Evolutionary conservation across 2,329 filamentous ascomycete genomes (phyloP).

Genomic region (Ophiognomonia clavigignenti-juglandacearum): DNA sequence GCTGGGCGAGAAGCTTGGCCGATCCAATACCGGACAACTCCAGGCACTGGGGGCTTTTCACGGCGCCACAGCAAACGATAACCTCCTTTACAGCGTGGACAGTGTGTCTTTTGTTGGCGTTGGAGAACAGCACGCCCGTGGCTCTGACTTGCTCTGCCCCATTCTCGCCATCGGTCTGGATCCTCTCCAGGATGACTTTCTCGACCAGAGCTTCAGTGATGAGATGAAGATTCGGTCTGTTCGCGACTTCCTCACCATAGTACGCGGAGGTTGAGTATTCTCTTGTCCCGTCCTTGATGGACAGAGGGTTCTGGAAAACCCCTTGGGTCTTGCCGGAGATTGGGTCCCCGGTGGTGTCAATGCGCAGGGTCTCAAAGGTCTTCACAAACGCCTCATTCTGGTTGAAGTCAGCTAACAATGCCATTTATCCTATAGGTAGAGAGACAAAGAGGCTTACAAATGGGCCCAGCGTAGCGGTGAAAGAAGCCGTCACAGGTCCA

Average conservation of each 20-base stretch:
- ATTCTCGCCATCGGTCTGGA: conserved; percentile 1
- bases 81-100: conserved; percentile 18
- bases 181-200: conserved; percentile 16
- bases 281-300: conserved; percentile 2
- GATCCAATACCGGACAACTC: conserved; percentile 12
- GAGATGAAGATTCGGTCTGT: conserved; percentile 9
- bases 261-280: conserved; percentile 8
- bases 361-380: not conserved
- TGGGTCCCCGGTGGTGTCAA: not conserved
- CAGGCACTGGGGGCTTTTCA: conserved; percentile 19
- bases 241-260: not conserved
- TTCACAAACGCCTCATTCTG: not conserved
- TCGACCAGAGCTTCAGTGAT: conserved; percentile 19
- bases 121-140: not conserved
- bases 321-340: not conserved
- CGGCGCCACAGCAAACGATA: conserved; percentile 27
- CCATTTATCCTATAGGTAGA: not conserved
- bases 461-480: not conserved
- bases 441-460: not conserved
- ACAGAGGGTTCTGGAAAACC: not conserved
- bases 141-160: not conserved
- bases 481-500: not conserved
- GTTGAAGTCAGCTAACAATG: not conserved
- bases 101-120: not conserved
- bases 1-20: not conserved